Base-by-base conservation (phyloP, 305 asterid species). In the Fraxinus nigra region DNA sequence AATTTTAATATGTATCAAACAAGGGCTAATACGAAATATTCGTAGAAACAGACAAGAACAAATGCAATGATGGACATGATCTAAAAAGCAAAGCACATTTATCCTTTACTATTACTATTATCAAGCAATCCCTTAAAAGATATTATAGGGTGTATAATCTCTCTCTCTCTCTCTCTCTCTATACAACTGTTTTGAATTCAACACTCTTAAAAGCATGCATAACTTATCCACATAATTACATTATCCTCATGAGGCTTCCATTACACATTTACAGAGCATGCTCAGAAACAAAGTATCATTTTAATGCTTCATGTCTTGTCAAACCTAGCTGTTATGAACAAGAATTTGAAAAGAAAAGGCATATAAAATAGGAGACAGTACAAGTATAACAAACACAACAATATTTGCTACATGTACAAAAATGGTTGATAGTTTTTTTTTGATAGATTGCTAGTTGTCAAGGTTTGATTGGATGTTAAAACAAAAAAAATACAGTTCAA, bases 251-350 rank as follows among this genome's bases (percentile, higher is more conserved):
- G 35, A 26, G 35, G 73, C 34, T 26, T 24, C 73, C 73, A 65
- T 24, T 8, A 3, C 18, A 61, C 22, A 59, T 61, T 54, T 63
- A 69, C 76, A 69, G 74, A 77, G 77, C 83, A 78, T 84, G 85
- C 80, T 78, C 80, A 11, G 79, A 34, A 59, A 61, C 76, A 54
- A 75, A 65, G 33, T 33, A 7, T 5, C 48, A 33, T 77, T 33
- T 28, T 65, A 65, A 65, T 78, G 73, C 28, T 74, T 72, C 37
- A 54, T 84, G 87, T 84, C 86, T 72, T 86, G 80, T 86, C 87
- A 76, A 88, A 82, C 46, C 79, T 84, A 86, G 90, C 90, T 88
- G 88, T 82, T 72, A 80, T 75, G 82, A 82, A 85, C 84, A 79
- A 70, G 54, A 77, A 30, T 59, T 65, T 20, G 54, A 63, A 75